phyloP scores from a whole-genome alignment of 2,329 filamentous ascomycete genomes.

The Emmonsiellopsis sp. region DNA sequence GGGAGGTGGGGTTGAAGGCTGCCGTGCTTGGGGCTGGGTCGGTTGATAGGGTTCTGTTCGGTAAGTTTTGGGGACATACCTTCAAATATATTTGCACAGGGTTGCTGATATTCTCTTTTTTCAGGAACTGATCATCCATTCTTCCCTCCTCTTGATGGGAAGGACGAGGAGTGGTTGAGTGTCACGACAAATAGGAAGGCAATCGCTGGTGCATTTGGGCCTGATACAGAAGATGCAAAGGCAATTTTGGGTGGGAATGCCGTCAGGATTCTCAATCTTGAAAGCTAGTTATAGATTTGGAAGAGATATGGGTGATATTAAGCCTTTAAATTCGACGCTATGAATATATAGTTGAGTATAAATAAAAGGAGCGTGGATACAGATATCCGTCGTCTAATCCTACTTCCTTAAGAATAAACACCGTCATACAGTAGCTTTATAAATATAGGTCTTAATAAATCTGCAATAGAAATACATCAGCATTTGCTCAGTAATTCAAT shows the following conservation, averaged over 20 bases:
- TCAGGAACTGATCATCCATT: slow-evolving; percentile 37
- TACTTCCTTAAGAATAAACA: too few relatives aligned
- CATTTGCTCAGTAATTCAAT: too few relatives aligned
- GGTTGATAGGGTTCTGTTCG: slow-evolving; percentile 32
- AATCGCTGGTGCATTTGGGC: slow-evolving; percentile 28
- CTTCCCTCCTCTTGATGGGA: slow-evolving; percentile 30
- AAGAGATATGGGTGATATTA: too few relatives aligned
- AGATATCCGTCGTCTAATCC: too few relatives aligned
- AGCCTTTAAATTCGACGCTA: too few relatives aligned
- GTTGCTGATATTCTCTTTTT: neutral
- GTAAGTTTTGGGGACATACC: slow-evolving; percentile 14
- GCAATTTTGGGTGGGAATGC: slow-evolving; percentile 37
- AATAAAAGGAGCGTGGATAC: too few relatives aligned
- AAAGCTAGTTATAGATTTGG: slow-evolving; percentile 2
- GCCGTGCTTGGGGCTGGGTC: slow-evolving; percentile 61
- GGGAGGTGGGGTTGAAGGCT: slow-evolving; percentile 52
- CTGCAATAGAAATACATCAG: too few relatives aligned
- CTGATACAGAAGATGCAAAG: slow-evolving; percentile 21
- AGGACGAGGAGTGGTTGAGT: slow-evolving; percentile 34
- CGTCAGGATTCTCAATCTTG: slow-evolving; percentile 30
- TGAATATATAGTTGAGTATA: too few relatives aligned
- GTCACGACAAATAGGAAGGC: slow-evolving; percentile 39
- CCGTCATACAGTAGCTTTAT: too few relatives aligned
- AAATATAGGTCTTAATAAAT: too few relatives aligned
- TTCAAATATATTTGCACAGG: neutral